These are phyloP conservation scores for Colletotrichum destructivum DNA, from an alignment of 2,329 filamentous ascomycete genomes.

Conservation along the genomic window DNA sequence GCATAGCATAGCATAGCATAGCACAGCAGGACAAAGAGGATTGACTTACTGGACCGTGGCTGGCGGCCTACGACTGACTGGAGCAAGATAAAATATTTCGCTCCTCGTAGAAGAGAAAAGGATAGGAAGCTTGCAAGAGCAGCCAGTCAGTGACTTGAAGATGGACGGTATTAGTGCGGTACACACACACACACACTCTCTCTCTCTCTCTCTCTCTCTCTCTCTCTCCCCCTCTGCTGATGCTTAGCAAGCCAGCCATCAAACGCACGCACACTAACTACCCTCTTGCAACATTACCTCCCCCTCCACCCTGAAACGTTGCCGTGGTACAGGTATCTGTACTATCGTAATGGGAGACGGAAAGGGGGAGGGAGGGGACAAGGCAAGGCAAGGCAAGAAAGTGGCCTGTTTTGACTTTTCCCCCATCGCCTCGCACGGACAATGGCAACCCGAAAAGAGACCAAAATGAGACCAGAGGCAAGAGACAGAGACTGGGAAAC, in stretches of 20 bases:
- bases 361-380: not conserved
- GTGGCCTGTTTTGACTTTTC: slow-evolving; percentile 32
- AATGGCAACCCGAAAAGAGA: not conserved
- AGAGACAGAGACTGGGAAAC: too few species aligned
- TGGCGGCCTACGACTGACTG: too few species aligned
- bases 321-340: slow-evolving; percentile 6
- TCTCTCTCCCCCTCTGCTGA: too few species aligned
- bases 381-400: slow-evolving; percentile 14
- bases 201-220: too few species aligned
- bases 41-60: not conserved
- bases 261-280: not conserved
- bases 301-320: slow-evolving; percentile 36
- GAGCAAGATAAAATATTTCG: too few species aligned
- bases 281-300: slow-evolving; percentile 31
- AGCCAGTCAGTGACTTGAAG: not conserved
- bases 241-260: too few species aligned
- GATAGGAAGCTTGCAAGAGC: too few species aligned
- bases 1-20: not conserved
- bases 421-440: slow-evolving; percentile 24
- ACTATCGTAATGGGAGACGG: too few species aligned
- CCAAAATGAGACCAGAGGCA: too few species aligned
- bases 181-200: too few species aligned
- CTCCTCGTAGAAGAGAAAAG: too few species aligned
- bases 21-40: not conserved
- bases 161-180: too few species aligned